Conservation (phyloP, 1,284 basidiomycete genomes). For the Testicularia cyperi region DNA sequence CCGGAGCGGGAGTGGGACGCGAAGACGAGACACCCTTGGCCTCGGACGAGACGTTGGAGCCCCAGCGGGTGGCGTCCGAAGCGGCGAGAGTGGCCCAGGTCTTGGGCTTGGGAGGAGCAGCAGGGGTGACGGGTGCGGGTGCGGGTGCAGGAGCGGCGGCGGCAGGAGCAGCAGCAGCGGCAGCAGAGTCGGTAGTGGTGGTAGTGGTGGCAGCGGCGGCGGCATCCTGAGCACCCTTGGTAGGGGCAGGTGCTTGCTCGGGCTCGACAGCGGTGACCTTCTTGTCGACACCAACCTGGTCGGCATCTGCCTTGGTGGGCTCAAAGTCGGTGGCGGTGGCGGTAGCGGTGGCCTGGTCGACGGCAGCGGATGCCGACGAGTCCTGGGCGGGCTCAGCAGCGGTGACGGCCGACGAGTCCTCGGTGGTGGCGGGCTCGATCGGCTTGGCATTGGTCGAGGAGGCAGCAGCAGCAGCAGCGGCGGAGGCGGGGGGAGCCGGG, state of each 20-base stretch:
- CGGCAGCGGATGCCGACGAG: slow-evolving; percentile 1
- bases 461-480: slow-evolving; percentile 1
- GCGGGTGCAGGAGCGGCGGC: slow-evolving; percentile 21
- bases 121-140: slow-evolving; percentile 49
- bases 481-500: slow-evolving; percentile 29
- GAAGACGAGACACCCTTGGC: slow-evolving; percentile 36
- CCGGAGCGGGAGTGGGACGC: slow-evolving; percentile 22
- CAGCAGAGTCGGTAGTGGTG: slow-evolving; percentile 57
- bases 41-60: slow-evolving; percentile 47
- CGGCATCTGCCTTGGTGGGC: slow-evolving; percentile 16
- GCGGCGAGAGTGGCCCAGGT: slow-evolving; percentile 59
- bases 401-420: slow-evolving; percentile 1
- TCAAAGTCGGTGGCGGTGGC: slow-evolving; percentile 26
- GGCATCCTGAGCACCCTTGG: slow-evolving; percentile 20
- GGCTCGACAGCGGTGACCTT: slow-evolving; percentile 36
- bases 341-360: slow-evolving; percentile 1
- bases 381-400: slow-evolving; percentile 1
- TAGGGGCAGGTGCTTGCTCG: slow-evolving; percentile 42
- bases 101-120: slow-evolving; percentile 53
- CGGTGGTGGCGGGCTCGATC: slow-evolving; percentile 26
- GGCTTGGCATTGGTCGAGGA: slow-evolving; percentile 9
- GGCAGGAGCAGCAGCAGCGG: slow-evolving; percentile 57
- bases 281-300: slow-evolving; percentile 50
- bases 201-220: slow-evolving; percentile 23
- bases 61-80: slow-evolving; percentile 52